phyloP scores from a whole-genome alignment of 352 stramenopile species.

The Pythium monospermum region DNA sequence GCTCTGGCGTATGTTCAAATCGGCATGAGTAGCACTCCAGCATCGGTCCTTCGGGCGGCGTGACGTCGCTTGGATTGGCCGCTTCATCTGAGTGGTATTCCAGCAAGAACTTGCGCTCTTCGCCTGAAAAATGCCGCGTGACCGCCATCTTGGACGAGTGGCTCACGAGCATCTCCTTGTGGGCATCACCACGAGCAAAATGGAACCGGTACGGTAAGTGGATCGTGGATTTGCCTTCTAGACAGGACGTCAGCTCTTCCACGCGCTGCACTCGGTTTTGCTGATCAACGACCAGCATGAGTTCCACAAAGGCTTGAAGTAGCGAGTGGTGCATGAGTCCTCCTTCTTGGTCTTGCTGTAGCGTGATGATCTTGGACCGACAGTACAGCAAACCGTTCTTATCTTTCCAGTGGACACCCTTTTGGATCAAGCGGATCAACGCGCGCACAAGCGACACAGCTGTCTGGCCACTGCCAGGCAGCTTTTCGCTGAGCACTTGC shows the following conservation, averaged over 20 bases:
- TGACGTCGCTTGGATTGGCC: conserved; percentile 10
- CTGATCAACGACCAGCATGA: conserved; percentile 80
- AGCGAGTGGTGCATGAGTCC: conserved; percentile 71
- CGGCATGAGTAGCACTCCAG: conserved; percentile 50
- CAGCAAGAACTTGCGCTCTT: conserved; percentile 75
- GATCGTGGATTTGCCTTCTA: conserved; percentile 45
- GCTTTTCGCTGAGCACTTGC: conserved; percentile 63
- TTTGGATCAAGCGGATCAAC: conserved; percentile 61
- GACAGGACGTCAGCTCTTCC: conserved; percentile 42
- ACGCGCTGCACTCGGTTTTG: conserved; percentile 51
- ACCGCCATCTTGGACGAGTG: conserved; percentile 79
- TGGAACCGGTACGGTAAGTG: conserved; percentile 74
- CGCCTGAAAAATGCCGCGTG: conserved; percentile 60
- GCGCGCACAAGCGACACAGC: conserved; percentile 61
- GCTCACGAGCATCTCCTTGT: conserved; percentile 75
- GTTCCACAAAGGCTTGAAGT: conserved; percentile 75
- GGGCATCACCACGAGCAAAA: conserved; percentile 42
- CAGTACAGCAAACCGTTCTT: conserved; percentile 73
- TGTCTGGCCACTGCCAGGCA: conserved; percentile 37
- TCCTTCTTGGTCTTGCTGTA: conserved; percentile 78
- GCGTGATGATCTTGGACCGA: conserved; percentile 79
- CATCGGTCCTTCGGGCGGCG: conserved; percentile 1
- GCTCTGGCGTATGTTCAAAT: conserved; percentile 72
- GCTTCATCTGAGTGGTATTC: conserved; percentile 54
- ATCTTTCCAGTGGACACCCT: conserved; percentile 61